Base-by-base conservation (phyloP, 2,329 filamentous ascomycete species). In the Beauveria sp. region DNA sequence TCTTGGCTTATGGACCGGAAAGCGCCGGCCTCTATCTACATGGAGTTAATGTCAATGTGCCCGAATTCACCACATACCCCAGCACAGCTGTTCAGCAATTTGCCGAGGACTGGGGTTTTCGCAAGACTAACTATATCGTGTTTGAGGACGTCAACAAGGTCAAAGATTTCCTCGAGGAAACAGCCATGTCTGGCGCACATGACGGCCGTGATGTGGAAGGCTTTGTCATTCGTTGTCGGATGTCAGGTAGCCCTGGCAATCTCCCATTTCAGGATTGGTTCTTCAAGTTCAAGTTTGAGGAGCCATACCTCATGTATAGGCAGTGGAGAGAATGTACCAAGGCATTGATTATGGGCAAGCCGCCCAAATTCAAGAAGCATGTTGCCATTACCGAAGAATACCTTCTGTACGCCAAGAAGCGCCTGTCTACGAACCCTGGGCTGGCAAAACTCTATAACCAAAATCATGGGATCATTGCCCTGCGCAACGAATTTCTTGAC, bases 251-350 rank as follows among this genome's bases (percentile, higher is more conserved):
- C 31, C 77, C 79, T 0, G 76, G 75, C 1, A 71, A 73, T 16
- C 74, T 73, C 2, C 82, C 84, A 0, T 95, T 87, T 72, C 77
- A 84, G n/a, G 93, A 99, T 73, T 99, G 95, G 95, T 99, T 99
- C 76, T 99, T 99, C 87, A 99, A 99, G 76, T 99, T 93, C 84
- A 99, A 99, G 77, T 99, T 99, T 64, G 95, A 99, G 71, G 95
- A 99, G 76, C 95, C 95, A 0, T 99, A 99, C 72, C 79, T 99
- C 64, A 96, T 99, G 91, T 99, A 98, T 76, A 87, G 95, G 26
- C 95, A 99, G 77, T 99, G 95, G 95, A 88, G 95, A 65, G 95
- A 99, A 77, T 96, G 90, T 72, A 99, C 95, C 48, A 98, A 96
- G 74, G 84, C 90, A 5, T 76, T 98, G 62, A 97, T 99, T 67